These are phyloP conservation scores for Tolypocladium paradoxum DNA, from an alignment of 2,329 filamentous ascomycete genomes.

Conservation along the genomic window DNA sequence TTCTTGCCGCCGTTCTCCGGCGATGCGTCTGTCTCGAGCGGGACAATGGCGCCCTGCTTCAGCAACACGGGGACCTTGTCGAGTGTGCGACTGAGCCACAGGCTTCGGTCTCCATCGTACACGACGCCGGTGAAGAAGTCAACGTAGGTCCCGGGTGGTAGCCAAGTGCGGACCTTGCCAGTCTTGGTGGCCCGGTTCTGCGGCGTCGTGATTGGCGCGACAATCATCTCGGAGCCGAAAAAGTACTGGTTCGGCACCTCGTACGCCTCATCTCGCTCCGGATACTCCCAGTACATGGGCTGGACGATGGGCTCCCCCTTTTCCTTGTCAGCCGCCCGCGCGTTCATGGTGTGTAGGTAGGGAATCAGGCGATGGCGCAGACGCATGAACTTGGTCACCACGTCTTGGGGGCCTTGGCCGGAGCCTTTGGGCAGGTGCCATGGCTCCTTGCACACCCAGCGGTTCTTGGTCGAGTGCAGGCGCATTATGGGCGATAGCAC, in stretches of 20 bases:
- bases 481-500: constrained; percentile 51
- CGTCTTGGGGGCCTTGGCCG: constrained; percentile 29
- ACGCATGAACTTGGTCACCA: constrained; percentile 38
- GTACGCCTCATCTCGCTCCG: constrained; percentile 42
- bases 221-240: constrained; percentile 46
- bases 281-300: constrained; percentile 53
- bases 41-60: constrained; percentile 45
- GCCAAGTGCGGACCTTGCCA: constrained; percentile 40
- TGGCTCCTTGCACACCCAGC: constrained; percentile 51
- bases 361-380: constrained; percentile 49
- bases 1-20: constrained; percentile 36
- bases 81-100: constrained; percentile 40
- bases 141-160: constrained; percentile 42
- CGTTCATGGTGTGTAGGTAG: constrained; percentile 49
- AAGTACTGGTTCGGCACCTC: constrained; percentile 44
- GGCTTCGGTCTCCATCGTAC: constrained; percentile 44
- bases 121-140: constrained; percentile 48
- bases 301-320: constrained; percentile 42
- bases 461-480: constrained; percentile 46
- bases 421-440: constrained; percentile 35
- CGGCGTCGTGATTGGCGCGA: constrained; percentile 44
- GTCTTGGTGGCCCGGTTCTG: constrained; percentile 33
- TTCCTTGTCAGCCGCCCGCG: constrained; percentile 27
- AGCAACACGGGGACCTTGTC: constrained; percentile 41
- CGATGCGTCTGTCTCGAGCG: constrained; percentile 33